Conservation (phyloP, 1,139 yeast genomes). For the Yamadazyma buinensis region DNA sequence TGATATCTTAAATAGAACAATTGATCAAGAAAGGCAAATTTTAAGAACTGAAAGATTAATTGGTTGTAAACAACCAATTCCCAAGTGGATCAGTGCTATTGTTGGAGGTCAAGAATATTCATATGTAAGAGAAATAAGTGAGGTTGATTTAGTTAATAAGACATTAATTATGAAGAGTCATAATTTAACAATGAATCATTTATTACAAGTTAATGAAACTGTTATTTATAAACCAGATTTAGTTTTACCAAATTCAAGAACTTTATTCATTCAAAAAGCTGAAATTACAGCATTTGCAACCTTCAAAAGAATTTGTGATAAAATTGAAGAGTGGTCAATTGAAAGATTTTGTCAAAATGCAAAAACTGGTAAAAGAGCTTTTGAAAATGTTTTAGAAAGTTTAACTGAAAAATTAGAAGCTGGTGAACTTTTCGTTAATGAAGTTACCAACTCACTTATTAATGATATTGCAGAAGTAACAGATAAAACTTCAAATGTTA, state of each 20-base stretch:
- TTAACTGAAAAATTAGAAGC: slow-evolving; percentile 52
- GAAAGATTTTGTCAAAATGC: slow-evolving; percentile 90
- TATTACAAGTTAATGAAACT: slow-evolving; percentile 79
- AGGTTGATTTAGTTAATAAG: slow-evolving; percentile 64
- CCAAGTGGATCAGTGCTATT: slow-evolving; percentile 70
- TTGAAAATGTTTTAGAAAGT: slow-evolving; percentile 68
- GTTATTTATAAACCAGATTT: slow-evolving; percentile 75
- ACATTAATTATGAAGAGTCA: slow-evolving; percentile 79
- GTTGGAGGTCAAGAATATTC: slow-evolving; percentile 75
- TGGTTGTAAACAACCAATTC: slow-evolving; percentile 86
- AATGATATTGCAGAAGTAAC: slow-evolving; percentile 23
- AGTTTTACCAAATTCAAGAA: slow-evolving; percentile 42
- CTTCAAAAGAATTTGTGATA: slow-evolving; percentile 65
- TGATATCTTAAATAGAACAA: slow-evolving; percentile 73
- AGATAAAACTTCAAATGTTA: slow-evolving; percentile 32
- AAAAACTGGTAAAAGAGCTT: slow-evolving; percentile 72
- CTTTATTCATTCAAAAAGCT: slow-evolving; percentile 77
- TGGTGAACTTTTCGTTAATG: slow-evolving; percentile 39
- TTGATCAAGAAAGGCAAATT: slow-evolving; percentile 51
- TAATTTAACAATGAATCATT: slow-evolving; percentile 76
- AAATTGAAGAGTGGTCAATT: slow-evolving; percentile 89
- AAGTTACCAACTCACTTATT: slow-evolving; percentile 24
- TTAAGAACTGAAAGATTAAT: slow-evolving; percentile 83
- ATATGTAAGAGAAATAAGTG: slow-evolving; percentile 85
- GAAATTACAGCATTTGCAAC: slow-evolving; percentile 84